Conservation (phyloP, 768 basidiomycete genomes). For the Crucibulum laeve region DNA sequence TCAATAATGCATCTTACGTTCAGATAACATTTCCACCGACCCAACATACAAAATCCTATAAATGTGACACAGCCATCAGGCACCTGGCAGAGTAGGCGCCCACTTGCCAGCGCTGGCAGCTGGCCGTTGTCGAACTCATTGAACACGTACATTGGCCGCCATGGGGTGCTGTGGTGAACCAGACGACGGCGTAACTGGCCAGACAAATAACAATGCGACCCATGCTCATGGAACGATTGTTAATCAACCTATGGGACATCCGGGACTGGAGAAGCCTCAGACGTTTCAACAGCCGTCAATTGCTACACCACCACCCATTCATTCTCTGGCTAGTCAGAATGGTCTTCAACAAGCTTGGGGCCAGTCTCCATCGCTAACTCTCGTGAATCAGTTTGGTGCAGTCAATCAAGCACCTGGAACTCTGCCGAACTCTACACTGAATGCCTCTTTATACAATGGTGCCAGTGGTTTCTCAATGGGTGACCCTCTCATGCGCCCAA, state of each 20-base stretch:
- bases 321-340: slow-evolving; percentile 20
- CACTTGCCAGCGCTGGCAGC: not conserved
- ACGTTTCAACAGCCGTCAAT: slow-evolving; percentile 35
- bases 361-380: slow-evolving; percentile 36
- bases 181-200: slow-evolving; percentile 20
- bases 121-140: slow-evolving; percentile 1
- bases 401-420: slow-evolving; percentile 8
- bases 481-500: slow-evolving; percentile 25
- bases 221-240: slow-evolving; percentile 30
- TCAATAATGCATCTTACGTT: not conserved
- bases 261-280: slow-evolving; percentile 37
- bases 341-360: slow-evolving; percentile 23
- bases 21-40: not conserved
- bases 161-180: slow-evolving; percentile 73
- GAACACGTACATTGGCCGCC: no score
- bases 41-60: not conserved
- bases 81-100: slow-evolving; percentile 9
- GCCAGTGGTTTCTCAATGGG: slow-evolving; percentile 17
- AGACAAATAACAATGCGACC: slow-evolving; percentile 21
- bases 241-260: slow-evolving; percentile 44
- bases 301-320: slow-evolving; percentile 39
- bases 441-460: slow-evolving; percentile 20
- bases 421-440: slow-evolving; percentile 13
- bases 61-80: slow-evolving; percentile 24
- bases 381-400: slow-evolving; percentile 25